Evolutionary conservation across 2,329 filamentous ascomycete species (phyloP).

Genomic region (Ascochyta pisi): DNA sequence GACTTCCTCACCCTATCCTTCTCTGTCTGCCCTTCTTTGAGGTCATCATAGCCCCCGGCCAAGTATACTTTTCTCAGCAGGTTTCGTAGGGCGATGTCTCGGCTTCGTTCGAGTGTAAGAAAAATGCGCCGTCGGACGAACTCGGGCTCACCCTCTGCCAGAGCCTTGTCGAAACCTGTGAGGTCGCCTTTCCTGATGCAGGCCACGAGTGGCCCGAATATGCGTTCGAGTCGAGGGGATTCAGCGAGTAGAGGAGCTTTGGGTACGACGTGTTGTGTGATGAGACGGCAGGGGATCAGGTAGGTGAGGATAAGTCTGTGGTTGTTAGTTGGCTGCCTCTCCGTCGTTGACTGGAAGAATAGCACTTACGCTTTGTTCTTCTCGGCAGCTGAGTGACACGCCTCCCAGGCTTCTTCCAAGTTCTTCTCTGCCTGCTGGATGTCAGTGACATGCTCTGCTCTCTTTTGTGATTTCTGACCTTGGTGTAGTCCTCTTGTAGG

Average conservation of each 20-base stretch:
- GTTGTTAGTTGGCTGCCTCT: slow-evolving; percentile 9
- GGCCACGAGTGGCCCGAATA: slow-evolving; percentile 78
- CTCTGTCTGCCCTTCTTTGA: slow-evolving; percentile 70
- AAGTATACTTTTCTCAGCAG: slow-evolving; percentile 91
- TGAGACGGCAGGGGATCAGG: slow-evolving; percentile 88
- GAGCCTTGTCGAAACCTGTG: slow-evolving; percentile 79
- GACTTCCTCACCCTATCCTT: slow-evolving; percentile 71
- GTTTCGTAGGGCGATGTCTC: slow-evolving; percentile 91
- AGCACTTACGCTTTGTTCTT: slow-evolving; percentile 78
- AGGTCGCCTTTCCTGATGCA: slow-evolving; percentile 87
- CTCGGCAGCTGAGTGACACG: slow-evolving; percentile 75
- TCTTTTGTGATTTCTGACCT: slow-evolving; percentile 59
- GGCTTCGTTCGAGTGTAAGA: slow-evolving; percentile 87
- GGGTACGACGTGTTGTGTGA: slow-evolving; percentile 86
- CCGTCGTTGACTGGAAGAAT: neutral
- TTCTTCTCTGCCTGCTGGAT: slow-evolving; percentile 50
- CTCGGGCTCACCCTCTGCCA: slow-evolving; percentile 83
- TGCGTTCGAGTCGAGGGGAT: slow-evolving; percentile 75
- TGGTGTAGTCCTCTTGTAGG: slow-evolving; percentile 88
- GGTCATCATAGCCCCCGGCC: slow-evolving; percentile 76
- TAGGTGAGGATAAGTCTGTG: slow-evolving; percentile 87
- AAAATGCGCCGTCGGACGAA: slow-evolving; percentile 95
- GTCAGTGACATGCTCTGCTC: slow-evolving; percentile 21
- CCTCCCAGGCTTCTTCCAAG: slow-evolving; percentile 79
- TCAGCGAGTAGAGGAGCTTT: slow-evolving; percentile 72